Evolutionary conservation across 352 stramenopile species (phyloP), one percentile per base, ranked within the genome.

Genomic region (Phytopythium delawarense): DNA sequence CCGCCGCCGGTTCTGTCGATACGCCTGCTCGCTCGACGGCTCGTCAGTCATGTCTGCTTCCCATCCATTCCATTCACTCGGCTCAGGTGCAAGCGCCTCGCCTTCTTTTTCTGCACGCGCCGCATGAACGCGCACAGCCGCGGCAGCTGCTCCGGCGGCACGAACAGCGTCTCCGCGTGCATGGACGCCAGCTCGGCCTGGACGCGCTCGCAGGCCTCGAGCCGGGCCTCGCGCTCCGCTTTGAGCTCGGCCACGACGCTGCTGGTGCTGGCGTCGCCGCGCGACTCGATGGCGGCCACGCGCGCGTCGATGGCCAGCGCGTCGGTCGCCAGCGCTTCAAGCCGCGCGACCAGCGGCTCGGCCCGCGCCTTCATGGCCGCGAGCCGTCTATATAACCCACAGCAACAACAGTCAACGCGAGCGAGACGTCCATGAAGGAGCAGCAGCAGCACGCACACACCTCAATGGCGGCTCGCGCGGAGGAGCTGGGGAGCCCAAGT

Each of bases 51-150:
- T 21, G 42, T 21, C 16, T 25, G 12, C 16, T 21, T 6, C 4
- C 9, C 45, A 51, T 51, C 21, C 15, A 12, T 18, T 21, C 23
- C 48, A n/a, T 37, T 5, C 23, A 37, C 20, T 9, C 48, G 8
- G 16, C 12, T 30, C 25, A 30, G 25, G 25, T 30, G 25, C 25
- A 40, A 45, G 0, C 1, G 7, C 23, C 7, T 23, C 34, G 49
- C 53, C 53, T 59, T 59, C 18, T 59, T 59, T 35, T 49, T 59
- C 23, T 59, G 20, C 35, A 59, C 53, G n/a, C 35, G 53, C n/a
- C 13, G 32, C 34, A 59, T 34, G 34, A 59, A 59, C 12, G 53
- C 53, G 34, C 35, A 20, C 34, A 59, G 35, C 53, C 35, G 35
- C 39, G 53, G 53, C 32, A 48, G n/a, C 23, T 59, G 9, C 34